Evolutionary conservation across 148 eudicot genomes (phyloP).

Genomic region (Persicaria tinctoria): DNA sequence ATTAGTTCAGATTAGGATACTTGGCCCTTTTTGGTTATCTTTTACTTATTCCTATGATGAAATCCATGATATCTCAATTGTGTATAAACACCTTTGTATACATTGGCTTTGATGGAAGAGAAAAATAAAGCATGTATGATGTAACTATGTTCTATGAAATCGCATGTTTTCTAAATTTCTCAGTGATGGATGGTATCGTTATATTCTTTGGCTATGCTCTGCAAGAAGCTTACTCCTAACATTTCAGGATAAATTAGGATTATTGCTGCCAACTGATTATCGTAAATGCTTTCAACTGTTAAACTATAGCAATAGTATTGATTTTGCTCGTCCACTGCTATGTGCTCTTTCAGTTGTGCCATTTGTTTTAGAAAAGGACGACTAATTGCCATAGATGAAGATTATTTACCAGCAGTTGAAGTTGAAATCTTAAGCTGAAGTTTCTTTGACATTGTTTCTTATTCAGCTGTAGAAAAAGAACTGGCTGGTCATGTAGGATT

Average conservation of each 20-base stretch:
- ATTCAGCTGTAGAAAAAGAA: neutral
- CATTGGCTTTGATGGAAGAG: neutral
- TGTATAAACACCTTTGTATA: neutral
- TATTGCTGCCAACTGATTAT: neutral
- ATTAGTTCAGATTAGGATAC: neutral
- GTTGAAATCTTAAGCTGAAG: neutral
- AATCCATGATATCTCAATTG: neutral
- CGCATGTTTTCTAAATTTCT: neutral
- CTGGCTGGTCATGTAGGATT: neutral
- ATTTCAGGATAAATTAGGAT: neutral
- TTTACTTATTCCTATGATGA: too few species aligned
- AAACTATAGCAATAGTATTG: too few species aligned
- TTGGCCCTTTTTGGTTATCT: neutral
- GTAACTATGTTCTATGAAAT: neutral
- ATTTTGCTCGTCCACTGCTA: too few species aligned
- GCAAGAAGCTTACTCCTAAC: too few species aligned
- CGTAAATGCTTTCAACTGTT: too few species aligned
- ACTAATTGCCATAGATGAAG: neutral
- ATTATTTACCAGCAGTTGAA: neutral
- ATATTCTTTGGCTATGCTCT: too few species aligned
- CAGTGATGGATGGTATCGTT: neutral
- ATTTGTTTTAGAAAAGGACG: neutral
- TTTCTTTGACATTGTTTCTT: neutral
- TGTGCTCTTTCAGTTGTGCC: too few species aligned
- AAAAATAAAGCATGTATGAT: neutral